These are phyloP conservation scores for Dactylis glomerata DNA, from an alignment of 176 grass and related monocot genomes.

Conservation along the genomic window DNA sequence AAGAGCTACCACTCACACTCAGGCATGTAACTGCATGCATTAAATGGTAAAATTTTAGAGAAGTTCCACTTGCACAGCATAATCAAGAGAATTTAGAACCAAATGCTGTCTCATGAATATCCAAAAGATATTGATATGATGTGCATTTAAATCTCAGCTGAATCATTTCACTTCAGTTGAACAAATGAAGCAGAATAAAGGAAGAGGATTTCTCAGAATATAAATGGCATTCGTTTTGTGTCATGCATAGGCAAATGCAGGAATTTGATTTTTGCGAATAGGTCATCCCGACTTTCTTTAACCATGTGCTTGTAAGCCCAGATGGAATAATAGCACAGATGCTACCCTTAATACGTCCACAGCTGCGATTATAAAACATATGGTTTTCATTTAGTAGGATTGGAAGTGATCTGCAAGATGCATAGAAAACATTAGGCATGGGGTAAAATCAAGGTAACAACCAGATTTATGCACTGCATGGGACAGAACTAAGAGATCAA, in stretches of 20 bases:
- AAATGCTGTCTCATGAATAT: slow-evolving; percentile 31
- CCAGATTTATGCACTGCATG: background rate
- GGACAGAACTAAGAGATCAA: background rate
- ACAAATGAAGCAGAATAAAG: background rate
- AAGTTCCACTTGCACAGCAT: background rate
- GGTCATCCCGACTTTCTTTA: slow-evolving; percentile 22
- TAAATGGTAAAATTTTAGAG: slow-evolving; percentile 18
- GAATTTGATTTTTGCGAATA: slow-evolving; percentile 4
- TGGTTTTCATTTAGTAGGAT: background rate
- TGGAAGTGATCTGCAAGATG: slow-evolving; percentile 29
- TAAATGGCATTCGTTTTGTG: background rate
- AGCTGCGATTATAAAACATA: slow-evolving; percentile 18
- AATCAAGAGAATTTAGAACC: slow-evolving; percentile 22
- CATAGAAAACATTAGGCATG: slow-evolving; percentile 12
- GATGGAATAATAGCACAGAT: too few species aligned
- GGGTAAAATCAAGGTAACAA: background rate
- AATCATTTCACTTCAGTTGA: slow-evolving; percentile 24
- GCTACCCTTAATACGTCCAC: too few species aligned
- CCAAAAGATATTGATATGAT: slow-evolving; percentile 3
- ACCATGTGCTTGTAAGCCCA: too few species aligned
- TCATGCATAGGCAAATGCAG: slow-evolving; percentile 12
- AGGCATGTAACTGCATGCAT: background rate
- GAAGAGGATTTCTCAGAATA: slow-evolving; percentile 17
- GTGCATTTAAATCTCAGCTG: slow-evolving; percentile 21
- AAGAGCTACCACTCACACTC: slow-evolving; percentile 1